Percentiles rank a stretch among this genome's conserved stretches.
Conservation (phyloP, 2,329 filamentous ascomycete species). For the Penicillium glabrum region DNA sequence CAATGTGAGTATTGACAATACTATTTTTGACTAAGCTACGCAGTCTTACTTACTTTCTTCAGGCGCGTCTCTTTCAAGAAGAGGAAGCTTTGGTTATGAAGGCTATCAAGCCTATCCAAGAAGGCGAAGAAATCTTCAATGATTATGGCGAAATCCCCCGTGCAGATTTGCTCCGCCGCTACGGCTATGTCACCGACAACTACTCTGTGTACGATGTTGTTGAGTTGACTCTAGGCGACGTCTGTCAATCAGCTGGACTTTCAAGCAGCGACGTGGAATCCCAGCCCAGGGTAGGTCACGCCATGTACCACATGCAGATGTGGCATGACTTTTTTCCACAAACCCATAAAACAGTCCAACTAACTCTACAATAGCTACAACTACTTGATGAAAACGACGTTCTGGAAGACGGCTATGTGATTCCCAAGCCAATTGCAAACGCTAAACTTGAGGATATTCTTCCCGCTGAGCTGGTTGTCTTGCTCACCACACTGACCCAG, state of each 20-base stretch:
- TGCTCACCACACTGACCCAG: conserved; percentile 37
- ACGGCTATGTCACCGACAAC: conserved; percentile 80
- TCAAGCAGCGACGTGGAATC: conserved; percentile 26
- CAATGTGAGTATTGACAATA: conserved; percentile 57
- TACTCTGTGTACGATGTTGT: conserved; percentile 80
- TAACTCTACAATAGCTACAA: conserved; percentile 35
- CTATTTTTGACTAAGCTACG: background rate
- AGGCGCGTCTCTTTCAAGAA: conserved; percentile 63
- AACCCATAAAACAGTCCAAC: background rate
- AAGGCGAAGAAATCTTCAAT: conserved; percentile 78
- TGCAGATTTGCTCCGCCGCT: conserved; percentile 77
- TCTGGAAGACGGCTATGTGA: conserved; percentile 72
- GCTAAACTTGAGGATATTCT: conserved; percentile 35
- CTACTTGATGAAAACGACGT: conserved; percentile 64
- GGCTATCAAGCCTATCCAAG: conserved; percentile 65
- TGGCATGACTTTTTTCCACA: background rate
- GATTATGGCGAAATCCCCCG: conserved; percentile 85
- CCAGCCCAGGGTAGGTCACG: conserved; percentile 32
- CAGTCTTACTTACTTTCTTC: background rate
- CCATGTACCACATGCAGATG: background rate
- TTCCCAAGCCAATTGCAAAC: conserved; percentile 40
- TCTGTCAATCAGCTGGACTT: conserved; percentile 48
- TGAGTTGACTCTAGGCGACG: conserved; percentile 66
- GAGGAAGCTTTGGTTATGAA: conserved; percentile 66
- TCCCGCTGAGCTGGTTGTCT: conserved; percentile 39